Evolutionary conservation across 2,329 filamentous ascomycete species (phyloP).

Genomic region (Alternaria triticimaculans): DNA sequence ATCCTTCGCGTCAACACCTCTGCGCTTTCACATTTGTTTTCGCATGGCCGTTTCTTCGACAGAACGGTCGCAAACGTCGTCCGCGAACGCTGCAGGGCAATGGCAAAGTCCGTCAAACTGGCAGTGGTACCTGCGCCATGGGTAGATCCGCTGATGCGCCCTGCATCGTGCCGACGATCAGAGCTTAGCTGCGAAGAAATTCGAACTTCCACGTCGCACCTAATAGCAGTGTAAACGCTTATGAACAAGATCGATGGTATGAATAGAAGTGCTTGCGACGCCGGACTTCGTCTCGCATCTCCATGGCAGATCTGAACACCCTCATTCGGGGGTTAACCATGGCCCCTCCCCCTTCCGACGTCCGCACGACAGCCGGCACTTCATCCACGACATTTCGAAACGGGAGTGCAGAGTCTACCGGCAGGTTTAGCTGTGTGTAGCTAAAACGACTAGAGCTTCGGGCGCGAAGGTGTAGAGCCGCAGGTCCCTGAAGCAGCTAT

Average conservation of each 20-base stretch:
- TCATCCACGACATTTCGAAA: constrained; percentile 24
- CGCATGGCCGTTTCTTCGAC: background rate
- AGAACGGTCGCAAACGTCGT: background rate
- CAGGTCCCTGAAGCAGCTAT: constrained; percentile 24
- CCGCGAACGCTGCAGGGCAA: background rate
- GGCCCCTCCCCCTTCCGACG: constrained; percentile 41
- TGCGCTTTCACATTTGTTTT: background rate
- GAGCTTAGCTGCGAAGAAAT: background rate
- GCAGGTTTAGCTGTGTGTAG: constrained; percentile 18
- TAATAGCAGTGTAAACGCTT: background rate
- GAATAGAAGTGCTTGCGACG: background rate
- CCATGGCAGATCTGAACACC: constrained; percentile 13
- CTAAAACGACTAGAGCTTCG: constrained; percentile 19
- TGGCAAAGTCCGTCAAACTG: background rate
- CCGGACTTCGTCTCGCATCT: constrained; percentile 18
- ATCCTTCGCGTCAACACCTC: background rate
- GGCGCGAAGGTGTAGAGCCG: constrained; percentile 31
- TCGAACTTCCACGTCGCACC: background rate
- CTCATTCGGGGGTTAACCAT: constrained; percentile 18
- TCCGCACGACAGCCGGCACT: constrained; percentile 28
- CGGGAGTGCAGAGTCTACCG: constrained; percentile 13
- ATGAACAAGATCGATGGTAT: background rate
- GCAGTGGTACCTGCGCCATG: constrained; percentile 11
- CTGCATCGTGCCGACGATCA: constrained; percentile 9
- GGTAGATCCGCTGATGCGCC: constrained; percentile 11